Percentiles rank a stretch among this genome's conserved stretches.
phyloP scores from a whole-genome alignment of 139 green algal species.

The Protoeuglena noctilucae region DNA sequence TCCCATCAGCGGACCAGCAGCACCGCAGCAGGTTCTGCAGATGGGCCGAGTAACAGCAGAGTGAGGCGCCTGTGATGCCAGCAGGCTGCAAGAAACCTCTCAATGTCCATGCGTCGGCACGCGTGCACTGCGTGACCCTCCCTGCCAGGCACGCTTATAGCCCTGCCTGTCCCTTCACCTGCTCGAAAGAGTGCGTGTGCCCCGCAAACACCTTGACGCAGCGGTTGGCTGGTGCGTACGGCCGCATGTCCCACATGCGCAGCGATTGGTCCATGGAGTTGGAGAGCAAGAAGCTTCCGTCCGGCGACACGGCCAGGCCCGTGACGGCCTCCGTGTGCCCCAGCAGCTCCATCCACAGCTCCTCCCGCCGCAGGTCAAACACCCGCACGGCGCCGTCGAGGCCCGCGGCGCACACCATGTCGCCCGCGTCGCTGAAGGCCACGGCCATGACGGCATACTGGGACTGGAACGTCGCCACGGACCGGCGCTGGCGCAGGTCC shows the following conservation, averaged over 20 bases:
- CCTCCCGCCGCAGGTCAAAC: slow-evolving; percentile 71
- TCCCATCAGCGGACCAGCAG: slow-evolving; percentile 71
- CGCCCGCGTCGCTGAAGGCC: slow-evolving; percentile 53
- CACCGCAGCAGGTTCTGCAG: slow-evolving; percentile 81
- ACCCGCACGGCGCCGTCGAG: slow-evolving; percentile 59
- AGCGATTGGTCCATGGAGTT: slow-evolving; percentile 97
- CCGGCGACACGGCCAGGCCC: slow-evolving; percentile 58
- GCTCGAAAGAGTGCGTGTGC: slow-evolving; percentile 80
- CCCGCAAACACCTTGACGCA: slow-evolving; percentile 54
- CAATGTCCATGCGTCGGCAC: no score
- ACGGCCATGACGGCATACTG: slow-evolving; percentile 61
- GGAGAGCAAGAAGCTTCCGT: slow-evolving; percentile 72
- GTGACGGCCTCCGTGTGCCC: slow-evolving; percentile 62
- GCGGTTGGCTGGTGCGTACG: slow-evolving; percentile 72
- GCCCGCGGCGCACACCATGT: slow-evolving; percentile 74
- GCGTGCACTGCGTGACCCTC: no score
- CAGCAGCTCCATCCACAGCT: slow-evolving; percentile 34
- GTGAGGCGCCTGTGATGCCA: no score
- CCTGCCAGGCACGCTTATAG: no score
- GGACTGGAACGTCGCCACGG: slow-evolving; percentile 51
- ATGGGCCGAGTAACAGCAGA: no score
- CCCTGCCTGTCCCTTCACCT: no score
- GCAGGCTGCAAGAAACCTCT: no score
- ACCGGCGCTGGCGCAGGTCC: slow-evolving; percentile 63
- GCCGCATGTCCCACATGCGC: slow-evolving; percentile 55